Evolutionary conservation across 1,284 basidiomycete species (phyloP), one percentile per base, ranked within the genome.

Genomic region (Tilletia indica): DNA sequence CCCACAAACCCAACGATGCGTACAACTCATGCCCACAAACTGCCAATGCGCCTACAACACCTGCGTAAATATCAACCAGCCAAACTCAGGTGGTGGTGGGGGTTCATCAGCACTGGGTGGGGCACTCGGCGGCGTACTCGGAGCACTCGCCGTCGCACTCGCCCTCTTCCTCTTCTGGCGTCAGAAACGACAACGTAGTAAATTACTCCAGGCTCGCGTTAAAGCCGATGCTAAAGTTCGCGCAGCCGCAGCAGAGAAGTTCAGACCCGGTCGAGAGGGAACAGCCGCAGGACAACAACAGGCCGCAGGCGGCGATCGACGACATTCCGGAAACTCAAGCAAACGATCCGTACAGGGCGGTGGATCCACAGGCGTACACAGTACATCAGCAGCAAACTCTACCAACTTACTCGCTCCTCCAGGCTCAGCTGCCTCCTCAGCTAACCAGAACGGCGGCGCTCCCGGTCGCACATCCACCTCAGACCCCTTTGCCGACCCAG

Each of bases 11-110:
- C 61, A 76, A 16, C 72, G 72, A 36, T 78, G 77, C 64, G 72
- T 75, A 69, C 77, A 78, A 67, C 74, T 75, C 71, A 73, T 76
- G 31, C 73, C 73, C 47, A 67, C 73, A 34, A 76, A 75, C 4
- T 78, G 77, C 56, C 73, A 76, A 38, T 78, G 77, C 45, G 73
- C 77, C 25, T 73, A 75, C 72, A 76, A 76, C 71, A 73, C 73
- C 36, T 78, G 77, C 70, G 72, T 74, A 47, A 36, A 71, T 54
- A 74, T 75, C 42, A 68, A 71, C 25, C 9, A 21, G 36, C 54
- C 6, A 45, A 45, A 45, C n/a, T n/a, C 31, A 4, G 66, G 64
- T 45, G 12, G 34, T 3, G 51, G 58, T 34, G 34, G 19, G 2
- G 42, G 39, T 1, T 66, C 61, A 6, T 16, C 42, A 21, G 56